A percentile compares a stretch with the other conserved stretches of the same genome.
Conservation (phyloP, 768 basidiomycete species). For the Lactarius trivialis region DNA sequence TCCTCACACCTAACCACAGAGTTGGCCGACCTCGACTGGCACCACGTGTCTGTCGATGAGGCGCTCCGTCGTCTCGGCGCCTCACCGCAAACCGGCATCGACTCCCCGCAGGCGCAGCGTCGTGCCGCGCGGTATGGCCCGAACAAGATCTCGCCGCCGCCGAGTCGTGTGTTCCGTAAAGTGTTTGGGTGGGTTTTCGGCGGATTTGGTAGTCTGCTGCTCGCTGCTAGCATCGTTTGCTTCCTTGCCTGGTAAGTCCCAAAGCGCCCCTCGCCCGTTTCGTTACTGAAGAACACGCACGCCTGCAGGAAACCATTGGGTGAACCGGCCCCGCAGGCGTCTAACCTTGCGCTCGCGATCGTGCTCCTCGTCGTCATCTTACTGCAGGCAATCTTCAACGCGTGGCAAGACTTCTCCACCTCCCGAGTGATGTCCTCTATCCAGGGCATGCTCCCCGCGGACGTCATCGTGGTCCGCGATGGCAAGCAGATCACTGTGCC, state of each 20-base stretch:
- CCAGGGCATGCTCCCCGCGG: slow-evolving; percentile 58
- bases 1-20: slow-evolving; percentile 1
- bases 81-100: slow-evolving; percentile 43
- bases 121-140: slow-evolving; percentile 40
- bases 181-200: slow-evolving; percentile 47
- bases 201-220: slow-evolving; percentile 42
- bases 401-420: slow-evolving; percentile 52
- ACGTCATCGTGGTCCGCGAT: slow-evolving; percentile 56
- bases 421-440: slow-evolving; percentile 56
- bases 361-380: slow-evolving; percentile 42
- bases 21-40: slow-evolving; percentile 19
- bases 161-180: slow-evolving; percentile 38
- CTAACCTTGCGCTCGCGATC: slow-evolving; percentile 56
- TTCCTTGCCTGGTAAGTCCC: slow-evolving; percentile 44
- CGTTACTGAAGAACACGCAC: neutral
- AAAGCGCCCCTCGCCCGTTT: neutral
- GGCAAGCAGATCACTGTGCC: slow-evolving; percentile 39
- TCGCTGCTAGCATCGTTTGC: slow-evolving; percentile 44
- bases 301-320: slow-evolving; percentile 50
- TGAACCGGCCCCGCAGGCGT: slow-evolving; percentile 42
- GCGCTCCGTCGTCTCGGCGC: slow-evolving; percentile 31
- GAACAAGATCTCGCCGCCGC: slow-evolving; percentile 47
- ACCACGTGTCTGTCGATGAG: slow-evolving; percentile 15
- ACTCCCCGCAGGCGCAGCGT: slow-evolving; percentile 40
- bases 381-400: slow-evolving; percentile 40